phyloP scores from a whole-genome alignment of 2,329 filamentous ascomycete species.

The Nectriaceae sp. region DNA sequence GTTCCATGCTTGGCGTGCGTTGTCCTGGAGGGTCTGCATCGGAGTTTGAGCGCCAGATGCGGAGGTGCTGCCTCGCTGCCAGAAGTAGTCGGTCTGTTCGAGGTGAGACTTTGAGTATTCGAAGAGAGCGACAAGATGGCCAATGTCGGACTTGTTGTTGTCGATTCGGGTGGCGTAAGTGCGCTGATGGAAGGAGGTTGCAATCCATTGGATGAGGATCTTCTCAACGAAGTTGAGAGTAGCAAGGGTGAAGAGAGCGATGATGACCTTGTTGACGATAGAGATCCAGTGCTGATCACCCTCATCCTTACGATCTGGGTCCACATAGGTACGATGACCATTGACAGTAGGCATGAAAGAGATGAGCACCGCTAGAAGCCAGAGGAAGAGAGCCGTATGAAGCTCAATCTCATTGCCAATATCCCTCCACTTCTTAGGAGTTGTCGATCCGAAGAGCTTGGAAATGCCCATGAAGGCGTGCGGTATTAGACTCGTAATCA shows the following conservation, averaged over 20 bases:
- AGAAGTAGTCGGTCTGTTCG: conserved; percentile 53
- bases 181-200: conserved; percentile 86
- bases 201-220: conserved; percentile 92
- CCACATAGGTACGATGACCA: conserved; percentile 45
- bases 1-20: conserved; percentile 72
- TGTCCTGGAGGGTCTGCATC: conserved; percentile 70
- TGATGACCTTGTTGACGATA: conserved; percentile 81
- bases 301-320: conserved; percentile 40
- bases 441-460: conserved; percentile 77
- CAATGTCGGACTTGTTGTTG: conserved; percentile 88
- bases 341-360: conserved; percentile 85
- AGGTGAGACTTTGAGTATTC: conserved; percentile 78
- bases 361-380: conserved; percentile 84
- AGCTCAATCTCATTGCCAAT: conserved; percentile 84
- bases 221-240: conserved; percentile 87
- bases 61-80: conserved; percentile 42
- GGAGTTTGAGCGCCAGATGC: conserved; percentile 72
- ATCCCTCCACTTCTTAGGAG: conserved; percentile 90
- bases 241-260: conserved; percentile 78
- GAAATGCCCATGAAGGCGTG: conserved; percentile 54
- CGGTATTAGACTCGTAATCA: conserved; percentile 54
- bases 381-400: conserved; percentile 84
- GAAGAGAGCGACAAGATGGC: conserved; percentile 53
- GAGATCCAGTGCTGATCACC: conserved; percentile 68
- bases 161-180: conserved; percentile 92